These are phyloP conservation scores for Suhomyces pyralidae DNA, from an alignment of 805 yeast genomes.

Conservation along the genomic window DNA sequence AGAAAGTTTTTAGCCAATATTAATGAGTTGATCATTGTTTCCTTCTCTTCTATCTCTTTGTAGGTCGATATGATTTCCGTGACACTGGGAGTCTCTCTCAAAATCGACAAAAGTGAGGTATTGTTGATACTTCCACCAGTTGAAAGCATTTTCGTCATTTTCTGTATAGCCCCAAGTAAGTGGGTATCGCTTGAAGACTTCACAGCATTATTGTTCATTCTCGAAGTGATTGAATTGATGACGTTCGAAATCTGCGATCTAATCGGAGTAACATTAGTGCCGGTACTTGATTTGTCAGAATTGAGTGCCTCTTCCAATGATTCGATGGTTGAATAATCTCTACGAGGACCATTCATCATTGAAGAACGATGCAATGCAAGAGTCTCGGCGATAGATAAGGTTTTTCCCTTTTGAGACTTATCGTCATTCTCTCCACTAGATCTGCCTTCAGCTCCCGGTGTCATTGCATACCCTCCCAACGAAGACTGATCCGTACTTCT, in stretches of 20 bases:
- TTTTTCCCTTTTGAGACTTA: background rate
- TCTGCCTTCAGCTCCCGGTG: background rate
- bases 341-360: constrained; percentile 30
- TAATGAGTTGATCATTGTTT: constrained; percentile 27
- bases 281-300: constrained; percentile 10
- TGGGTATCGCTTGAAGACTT: constrained; percentile 20
- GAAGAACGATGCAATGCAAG: constrained; percentile 52
- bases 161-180: constrained; percentile 35
- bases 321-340: constrained; percentile 28
- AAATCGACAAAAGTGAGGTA: constrained; percentile 10
- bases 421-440: background rate
- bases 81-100: constrained; percentile 12
- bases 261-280: constrained; percentile 6
- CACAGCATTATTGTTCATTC: constrained; percentile 21
- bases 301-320: constrained; percentile 23
- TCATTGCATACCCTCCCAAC: background rate
- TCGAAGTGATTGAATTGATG: constrained; percentile 30
- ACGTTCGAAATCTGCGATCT: constrained; percentile 33
- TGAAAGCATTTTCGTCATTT: constrained; percentile 35
- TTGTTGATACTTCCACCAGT: constrained; percentile 6
- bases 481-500: background rate
- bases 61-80: constrained; percentile 21
- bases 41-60: constrained; percentile 19
- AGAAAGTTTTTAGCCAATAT: constrained; percentile 31
- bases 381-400: constrained; percentile 58